These are phyloP conservation scores for Eucalyptus pauciflora DNA, from an alignment of 345 rosid genomes.

Conservation along the genomic window DNA sequence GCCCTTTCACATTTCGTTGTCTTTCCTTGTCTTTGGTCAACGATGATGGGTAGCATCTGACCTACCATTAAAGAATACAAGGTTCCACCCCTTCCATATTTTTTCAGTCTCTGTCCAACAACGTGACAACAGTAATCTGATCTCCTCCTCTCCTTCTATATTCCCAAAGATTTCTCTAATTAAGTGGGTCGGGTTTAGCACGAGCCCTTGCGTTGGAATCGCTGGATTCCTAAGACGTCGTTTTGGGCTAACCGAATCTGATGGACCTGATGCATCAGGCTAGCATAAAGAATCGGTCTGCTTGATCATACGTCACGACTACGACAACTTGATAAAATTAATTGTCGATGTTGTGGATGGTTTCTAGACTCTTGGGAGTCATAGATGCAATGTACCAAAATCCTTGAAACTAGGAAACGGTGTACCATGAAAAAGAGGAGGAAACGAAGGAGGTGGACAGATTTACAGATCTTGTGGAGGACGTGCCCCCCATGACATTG, in stretches of 20 bases:
- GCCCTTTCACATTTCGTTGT: neutral
- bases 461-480: neutral
- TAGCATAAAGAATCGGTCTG: neutral
- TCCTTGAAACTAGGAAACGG: neutral
- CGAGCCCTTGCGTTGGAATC: neutral
- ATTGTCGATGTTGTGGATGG: neutral
- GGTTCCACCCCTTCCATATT: neutral
- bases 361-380: neutral
- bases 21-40: neutral
- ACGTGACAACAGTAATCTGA: neutral
- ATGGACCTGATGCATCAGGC: neutral
- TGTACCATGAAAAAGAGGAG: neutral
- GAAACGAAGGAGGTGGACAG: neutral
- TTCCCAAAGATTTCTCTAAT: neutral
- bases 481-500: neutral
- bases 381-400: neutral
- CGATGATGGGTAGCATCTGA: neutral
- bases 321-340: neutral
- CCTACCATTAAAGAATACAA: neutral
- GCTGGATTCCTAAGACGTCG: accelerated
- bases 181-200: neutral
- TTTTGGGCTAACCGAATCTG: neutral
- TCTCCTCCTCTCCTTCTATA: neutral
- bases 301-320: neutral
- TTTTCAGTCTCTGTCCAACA: neutral